Conservation (phyloP, 2,329 filamentous ascomycete genomes). For the Achaetomium macrosporum region DNA sequence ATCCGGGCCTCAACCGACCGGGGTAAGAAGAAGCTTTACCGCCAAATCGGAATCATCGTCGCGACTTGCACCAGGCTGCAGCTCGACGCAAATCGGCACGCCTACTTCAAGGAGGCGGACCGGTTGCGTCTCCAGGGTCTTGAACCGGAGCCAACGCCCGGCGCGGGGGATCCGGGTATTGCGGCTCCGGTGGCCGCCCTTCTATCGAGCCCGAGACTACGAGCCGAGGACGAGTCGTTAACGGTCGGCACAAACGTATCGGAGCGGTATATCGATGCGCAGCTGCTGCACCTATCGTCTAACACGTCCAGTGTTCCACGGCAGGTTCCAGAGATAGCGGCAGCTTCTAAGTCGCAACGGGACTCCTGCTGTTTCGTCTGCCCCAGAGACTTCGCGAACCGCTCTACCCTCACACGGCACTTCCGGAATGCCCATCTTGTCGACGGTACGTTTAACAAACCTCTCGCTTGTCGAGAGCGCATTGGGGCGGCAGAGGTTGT, state of each 20-base stretch:
- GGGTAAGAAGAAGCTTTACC: slow-evolving; percentile 8
- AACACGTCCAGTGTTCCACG: not conserved
- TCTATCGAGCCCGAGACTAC: slow-evolving; percentile 3
- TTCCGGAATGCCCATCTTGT: slow-evolving; percentile 9
- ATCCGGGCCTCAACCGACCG: slow-evolving; percentile 6
- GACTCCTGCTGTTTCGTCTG: slow-evolving; percentile 9
- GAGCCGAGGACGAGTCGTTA: slow-evolving; percentile 1
- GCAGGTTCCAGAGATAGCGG: slow-evolving; percentile 1
- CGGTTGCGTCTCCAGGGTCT: slow-evolving; percentile 11
- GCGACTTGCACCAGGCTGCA: slow-evolving; percentile 10
- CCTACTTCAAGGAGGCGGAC: slow-evolving; percentile 14
- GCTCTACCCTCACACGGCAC: slow-evolving; percentile 9
- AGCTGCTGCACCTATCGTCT: slow-evolving; percentile 11
- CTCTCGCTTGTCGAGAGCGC: slow-evolving; percentile 9
- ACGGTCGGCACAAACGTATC: slow-evolving; percentile 1
- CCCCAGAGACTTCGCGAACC: slow-evolving; percentile 4
- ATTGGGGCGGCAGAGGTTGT: slow-evolving; percentile 7
- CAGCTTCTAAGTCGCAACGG: slow-evolving; percentile 6
- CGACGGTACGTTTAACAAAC: slow-evolving; percentile 12
- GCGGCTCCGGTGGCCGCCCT: slow-evolving; percentile 11
- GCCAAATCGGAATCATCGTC: slow-evolving; percentile 8
- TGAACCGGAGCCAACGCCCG: slow-evolving; percentile 8
- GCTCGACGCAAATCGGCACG: slow-evolving; percentile 9
- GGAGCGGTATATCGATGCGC: slow-evolving; percentile 7
- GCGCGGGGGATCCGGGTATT: slow-evolving; percentile 6